These are phyloP conservation scores for Calonectria crousiana DNA, from an alignment of 2,329 filamentous ascomycete species.

Conservation along the genomic window DNA sequence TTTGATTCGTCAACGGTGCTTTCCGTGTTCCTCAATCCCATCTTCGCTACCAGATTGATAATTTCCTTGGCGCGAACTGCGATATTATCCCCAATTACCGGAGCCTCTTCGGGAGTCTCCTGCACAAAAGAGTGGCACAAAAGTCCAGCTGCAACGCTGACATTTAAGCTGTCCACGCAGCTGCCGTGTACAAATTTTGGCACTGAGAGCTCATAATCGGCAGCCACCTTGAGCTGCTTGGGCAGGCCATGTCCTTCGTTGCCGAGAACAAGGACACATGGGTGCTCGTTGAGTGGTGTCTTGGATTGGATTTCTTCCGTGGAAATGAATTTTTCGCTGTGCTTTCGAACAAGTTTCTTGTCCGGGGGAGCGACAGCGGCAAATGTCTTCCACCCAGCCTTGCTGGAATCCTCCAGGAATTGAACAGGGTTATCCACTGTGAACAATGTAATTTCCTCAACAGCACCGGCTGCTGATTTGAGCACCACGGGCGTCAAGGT, in stretches of 20 bases:
- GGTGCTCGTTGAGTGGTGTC: constrained; percentile 68
- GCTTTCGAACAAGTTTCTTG: constrained; percentile 48
- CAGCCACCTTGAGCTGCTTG: constrained; percentile 72
- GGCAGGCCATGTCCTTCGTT: constrained; percentile 83
- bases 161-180: constrained; percentile 90
- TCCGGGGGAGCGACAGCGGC: constrained; percentile 73
- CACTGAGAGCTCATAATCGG: constrained; percentile 77
- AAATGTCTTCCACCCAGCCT: constrained; percentile 85
- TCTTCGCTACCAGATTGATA: constrained; percentile 1
- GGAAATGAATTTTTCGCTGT: constrained; percentile 60
- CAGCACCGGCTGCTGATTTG: constrained; percentile 90
- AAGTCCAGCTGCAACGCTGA: constrained; percentile 87
- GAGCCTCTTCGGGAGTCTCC: constrained; percentile 30
- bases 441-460: constrained; percentile 83
- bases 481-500: constrained; percentile 81
- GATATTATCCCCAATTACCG: constrained; percentile 23
- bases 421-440: constrained; percentile 73
- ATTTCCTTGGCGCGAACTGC: background rate
- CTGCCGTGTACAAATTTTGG: constrained; percentile 63
- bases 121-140: constrained; percentile 78
- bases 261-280: constrained; percentile 85
- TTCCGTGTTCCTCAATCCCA: background rate
- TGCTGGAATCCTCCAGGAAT: constrained; percentile 77
- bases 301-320: constrained; percentile 61
- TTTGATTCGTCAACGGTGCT: background rate